phyloP scores from a whole-genome alignment of 805 yeast species.

The Suhomyces xylopsoci region DNA sequence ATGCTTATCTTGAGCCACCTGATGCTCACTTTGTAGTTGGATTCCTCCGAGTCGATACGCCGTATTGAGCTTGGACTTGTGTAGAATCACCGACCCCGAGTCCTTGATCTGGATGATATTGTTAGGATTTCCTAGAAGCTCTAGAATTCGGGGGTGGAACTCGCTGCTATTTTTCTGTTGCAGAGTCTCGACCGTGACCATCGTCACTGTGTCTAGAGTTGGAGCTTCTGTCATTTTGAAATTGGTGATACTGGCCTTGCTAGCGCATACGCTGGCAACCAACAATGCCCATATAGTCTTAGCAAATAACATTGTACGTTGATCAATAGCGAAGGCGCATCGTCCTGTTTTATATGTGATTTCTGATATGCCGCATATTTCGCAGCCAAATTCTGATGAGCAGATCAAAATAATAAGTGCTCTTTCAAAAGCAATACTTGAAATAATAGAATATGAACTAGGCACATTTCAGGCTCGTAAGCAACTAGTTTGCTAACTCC shows the following conservation, averaged over 20 bases:
- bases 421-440: too few relatives aligned
- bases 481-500: too few relatives aligned
- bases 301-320: background rate
- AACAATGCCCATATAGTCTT: background rate
- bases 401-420: too few relatives aligned
- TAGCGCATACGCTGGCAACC: background rate
- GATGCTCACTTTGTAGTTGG: background rate
- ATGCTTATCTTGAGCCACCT: slow-evolving; percentile 2
- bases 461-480: too few relatives aligned
- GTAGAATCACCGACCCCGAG: slow-evolving; percentile 12
- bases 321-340: background rate
- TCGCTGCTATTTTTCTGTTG: background rate
- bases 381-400: background rate
- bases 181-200: background rate
- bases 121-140: slow-evolving; percentile 2
- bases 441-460: too few relatives aligned
- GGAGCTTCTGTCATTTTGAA: background rate
- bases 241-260: background rate
- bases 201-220: background rate
- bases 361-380: background rate
- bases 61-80: slow-evolving; percentile 15
- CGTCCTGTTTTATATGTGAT: background rate
- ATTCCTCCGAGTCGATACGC: slow-evolving; percentile 12
- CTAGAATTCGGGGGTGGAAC: background rate
- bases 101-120: slow-evolving; percentile 11